phyloP scores from a whole-genome alignment of 2,329 filamentous ascomycete species.

The Alternaria arbusti region DNA sequence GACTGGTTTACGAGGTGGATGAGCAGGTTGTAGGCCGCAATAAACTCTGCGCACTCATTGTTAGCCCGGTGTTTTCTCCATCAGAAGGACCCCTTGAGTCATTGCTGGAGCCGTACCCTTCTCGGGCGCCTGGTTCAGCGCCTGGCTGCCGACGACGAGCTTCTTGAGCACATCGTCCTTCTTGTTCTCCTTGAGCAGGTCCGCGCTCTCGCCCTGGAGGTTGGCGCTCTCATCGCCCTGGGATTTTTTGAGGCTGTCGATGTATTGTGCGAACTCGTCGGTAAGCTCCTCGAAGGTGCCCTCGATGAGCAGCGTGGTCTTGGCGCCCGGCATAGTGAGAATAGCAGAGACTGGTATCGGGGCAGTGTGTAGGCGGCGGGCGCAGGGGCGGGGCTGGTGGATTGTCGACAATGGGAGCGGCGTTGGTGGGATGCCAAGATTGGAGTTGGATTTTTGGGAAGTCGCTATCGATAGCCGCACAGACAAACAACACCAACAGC shows the following conservation, averaged over 20 bases:
- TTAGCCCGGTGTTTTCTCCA: constrained; percentile 27
- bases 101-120: constrained; percentile 62
- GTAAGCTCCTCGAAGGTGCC: constrained; percentile 91
- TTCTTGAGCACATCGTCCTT: constrained; percentile 87
- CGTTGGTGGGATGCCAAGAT: constrained; percentile 42
- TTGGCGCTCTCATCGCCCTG: constrained; percentile 59
- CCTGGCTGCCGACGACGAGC: constrained; percentile 79
- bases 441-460: constrained; percentile 30
- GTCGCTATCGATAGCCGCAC: constrained; percentile 27
- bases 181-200: constrained; percentile 71
- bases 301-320: constrained; percentile 77
- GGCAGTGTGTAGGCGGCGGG: constrained; percentile 20
- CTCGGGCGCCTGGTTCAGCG: constrained; percentile 85
- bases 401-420: constrained; percentile 29
- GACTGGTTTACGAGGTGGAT: constrained; percentile 91
- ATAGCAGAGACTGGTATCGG: constrained; percentile 30
- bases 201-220: constrained; percentile 69
- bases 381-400: constrained; percentile 29
- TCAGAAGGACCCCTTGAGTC: constrained; percentile 6
- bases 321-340: constrained; percentile 63
- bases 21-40: constrained; percentile 94
- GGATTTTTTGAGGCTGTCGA: constrained; percentile 78
- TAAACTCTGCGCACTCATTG: constrained; percentile 70
- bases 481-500: not conserved
- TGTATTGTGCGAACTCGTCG: constrained; percentile 92